A percentile compares a stretch with the other conserved stretches of the same genome.
phyloP scores from a whole-genome alignment of 2,329 filamentous ascomycete species.

The Grosmannia clavigera region DNA sequence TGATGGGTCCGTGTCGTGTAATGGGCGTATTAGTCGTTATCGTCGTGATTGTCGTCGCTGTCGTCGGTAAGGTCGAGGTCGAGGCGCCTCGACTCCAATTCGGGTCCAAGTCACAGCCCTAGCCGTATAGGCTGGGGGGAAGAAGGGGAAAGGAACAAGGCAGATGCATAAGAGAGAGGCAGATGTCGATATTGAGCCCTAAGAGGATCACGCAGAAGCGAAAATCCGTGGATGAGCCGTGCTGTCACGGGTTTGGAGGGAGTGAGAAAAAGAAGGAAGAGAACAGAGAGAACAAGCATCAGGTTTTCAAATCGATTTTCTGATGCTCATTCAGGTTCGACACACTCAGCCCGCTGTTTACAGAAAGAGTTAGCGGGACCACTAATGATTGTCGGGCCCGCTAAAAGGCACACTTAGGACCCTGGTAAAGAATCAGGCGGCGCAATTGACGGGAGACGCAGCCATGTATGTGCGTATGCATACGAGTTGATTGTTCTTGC shows the following conservation, averaged over 20 bases:
- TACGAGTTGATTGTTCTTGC: too few relatives aligned
- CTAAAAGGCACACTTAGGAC: conserved; percentile 1
- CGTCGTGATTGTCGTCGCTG: background rate
- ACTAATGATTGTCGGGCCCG: background rate
- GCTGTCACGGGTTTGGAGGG: background rate
- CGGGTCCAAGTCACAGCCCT: conserved; percentile 5
- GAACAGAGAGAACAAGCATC: background rate
- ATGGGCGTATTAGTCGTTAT: background rate
- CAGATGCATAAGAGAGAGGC: conserved; percentile 7
- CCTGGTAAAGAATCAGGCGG: conserved; percentile 3
- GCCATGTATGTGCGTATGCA: background rate
- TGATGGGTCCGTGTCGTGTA: background rate
- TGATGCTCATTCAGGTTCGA: conserved; percentile 6
- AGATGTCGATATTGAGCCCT: background rate
- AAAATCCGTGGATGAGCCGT: background rate
- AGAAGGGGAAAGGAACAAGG: conserved; percentile 6
- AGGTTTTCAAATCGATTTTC: conserved; percentile 4
- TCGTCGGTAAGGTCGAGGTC: background rate
- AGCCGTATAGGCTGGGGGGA: conserved; percentile 13
- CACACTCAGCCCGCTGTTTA: conserved; percentile 7
- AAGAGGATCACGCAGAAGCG: background rate
- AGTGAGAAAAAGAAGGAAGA: background rate
- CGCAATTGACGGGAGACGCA: background rate
- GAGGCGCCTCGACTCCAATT: background rate
- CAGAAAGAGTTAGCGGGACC: conserved; percentile 2